phyloP scores from a whole-genome alignment of 1,139 yeast species.

The Sporopachydermia cereana region DNA sequence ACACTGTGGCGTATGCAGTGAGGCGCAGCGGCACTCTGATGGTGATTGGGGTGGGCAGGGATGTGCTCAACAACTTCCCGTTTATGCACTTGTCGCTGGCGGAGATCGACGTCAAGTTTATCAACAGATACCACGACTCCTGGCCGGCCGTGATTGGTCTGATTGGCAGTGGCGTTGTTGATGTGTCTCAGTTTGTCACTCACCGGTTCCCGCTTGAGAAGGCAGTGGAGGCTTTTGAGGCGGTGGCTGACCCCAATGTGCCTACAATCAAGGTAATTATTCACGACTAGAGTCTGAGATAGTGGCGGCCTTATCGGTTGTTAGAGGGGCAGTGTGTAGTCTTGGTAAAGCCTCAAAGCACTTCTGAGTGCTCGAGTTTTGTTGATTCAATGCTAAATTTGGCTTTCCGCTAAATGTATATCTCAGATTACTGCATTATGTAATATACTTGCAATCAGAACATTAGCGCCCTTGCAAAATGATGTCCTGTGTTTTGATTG shows the following conservation, averaged over 20 bases:
- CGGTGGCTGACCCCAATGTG: slow-evolving; percentile 19
- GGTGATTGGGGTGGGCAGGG: slow-evolving; percentile 29
- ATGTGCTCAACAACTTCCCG: slow-evolving; percentile 26
- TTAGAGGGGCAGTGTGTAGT: neutral
- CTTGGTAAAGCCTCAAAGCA: neutral
- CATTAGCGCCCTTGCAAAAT: no score
- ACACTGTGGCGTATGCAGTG: slow-evolving; percentile 24
- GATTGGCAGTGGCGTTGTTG: slow-evolving; percentile 20
- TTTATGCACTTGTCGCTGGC: slow-evolving; percentile 30
- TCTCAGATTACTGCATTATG: no score
- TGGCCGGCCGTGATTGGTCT: slow-evolving; percentile 27
- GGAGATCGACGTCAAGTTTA: slow-evolving; percentile 29
- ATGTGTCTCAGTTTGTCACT: slow-evolving; percentile 22
- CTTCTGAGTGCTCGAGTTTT: neutral
- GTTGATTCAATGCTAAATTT: no score
- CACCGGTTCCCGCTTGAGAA: slow-evolving; percentile 23
- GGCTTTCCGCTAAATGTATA: no score
- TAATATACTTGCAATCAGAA: no score
- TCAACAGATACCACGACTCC: slow-evolving; percentile 29
- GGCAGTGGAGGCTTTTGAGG: slow-evolving; percentile 23
- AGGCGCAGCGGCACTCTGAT: slow-evolving; percentile 27
- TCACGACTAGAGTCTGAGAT: slow-evolving; percentile 11
- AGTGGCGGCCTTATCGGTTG: neutral
- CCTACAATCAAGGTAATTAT: slow-evolving; percentile 22
- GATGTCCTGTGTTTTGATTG: no score